Evolutionary conservation across 345 rosid species (phyloP).

Genomic region (Gossypium herbaceum): DNA sequence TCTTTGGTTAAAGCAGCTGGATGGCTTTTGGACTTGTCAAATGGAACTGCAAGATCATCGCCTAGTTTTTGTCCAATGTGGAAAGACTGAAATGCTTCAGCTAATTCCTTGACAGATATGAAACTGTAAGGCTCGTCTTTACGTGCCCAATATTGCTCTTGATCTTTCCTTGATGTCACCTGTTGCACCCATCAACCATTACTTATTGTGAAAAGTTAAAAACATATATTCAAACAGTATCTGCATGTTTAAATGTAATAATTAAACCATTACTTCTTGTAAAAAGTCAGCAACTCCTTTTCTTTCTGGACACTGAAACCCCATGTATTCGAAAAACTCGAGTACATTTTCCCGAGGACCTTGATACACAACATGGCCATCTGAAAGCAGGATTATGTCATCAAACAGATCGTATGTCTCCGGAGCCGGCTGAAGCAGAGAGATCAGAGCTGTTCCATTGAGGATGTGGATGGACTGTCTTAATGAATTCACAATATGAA

Average conservation of each 20-base stretch:
- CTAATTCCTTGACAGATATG: slow-evolving; percentile 51
- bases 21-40: slow-evolving; percentile 69
- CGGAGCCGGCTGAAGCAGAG: slow-evolving; percentile 83
- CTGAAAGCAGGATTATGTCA: slow-evolving; percentile 70
- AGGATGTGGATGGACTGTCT: slow-evolving; percentile 54
- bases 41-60: slow-evolving; percentile 61
- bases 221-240: slow-evolving; percentile 40
- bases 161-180: slow-evolving; percentile 39
- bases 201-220: not conserved
- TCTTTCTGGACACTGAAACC: slow-evolving; percentile 74
- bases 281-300: slow-evolving; percentile 84
- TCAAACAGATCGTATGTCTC: slow-evolving; percentile 75
- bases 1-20: slow-evolving; percentile 67
- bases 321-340: slow-evolving; percentile 58
- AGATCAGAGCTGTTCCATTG: slow-evolving; percentile 66
- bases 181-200: slow-evolving; percentile 20
- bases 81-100: slow-evolving; percentile 66
- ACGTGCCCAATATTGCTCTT: slow-evolving; percentile 70
- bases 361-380: slow-evolving; percentile 73
- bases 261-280: slow-evolving; percentile 51
- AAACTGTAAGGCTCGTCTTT: slow-evolving; percentile 57
- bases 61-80: slow-evolving; percentile 58
- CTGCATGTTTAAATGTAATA: slow-evolving; percentile 16
- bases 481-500: slow-evolving; percentile 69
- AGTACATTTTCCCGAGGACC: slow-evolving; percentile 66